Conservation (phyloP, 2,329 filamentous ascomycete genomes). For the Colletotrichum costaricense region DNA sequence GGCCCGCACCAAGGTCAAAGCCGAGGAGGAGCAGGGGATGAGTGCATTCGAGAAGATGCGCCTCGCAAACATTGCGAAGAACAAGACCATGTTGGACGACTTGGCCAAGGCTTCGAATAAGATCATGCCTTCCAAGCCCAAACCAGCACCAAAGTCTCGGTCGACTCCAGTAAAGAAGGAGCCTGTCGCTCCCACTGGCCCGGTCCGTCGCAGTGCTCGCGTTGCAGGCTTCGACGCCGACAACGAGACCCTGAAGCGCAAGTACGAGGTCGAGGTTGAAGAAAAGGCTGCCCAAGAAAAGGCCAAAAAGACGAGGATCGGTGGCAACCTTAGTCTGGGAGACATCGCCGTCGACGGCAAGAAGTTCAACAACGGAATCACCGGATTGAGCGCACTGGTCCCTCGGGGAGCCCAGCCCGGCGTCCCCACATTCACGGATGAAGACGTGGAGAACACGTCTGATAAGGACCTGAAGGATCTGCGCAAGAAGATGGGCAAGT, state of each 20-base stretch:
- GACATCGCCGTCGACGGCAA: constrained; percentile 85
- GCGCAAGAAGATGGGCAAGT: constrained; percentile 78
- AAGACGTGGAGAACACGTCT: constrained; percentile 82
- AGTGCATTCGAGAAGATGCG: constrained; percentile 90
- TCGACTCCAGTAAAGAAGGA: constrained; percentile 57
- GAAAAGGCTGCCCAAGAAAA: constrained; percentile 53
- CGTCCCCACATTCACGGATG: constrained; percentile 85
- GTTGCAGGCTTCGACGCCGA: constrained; percentile 66
- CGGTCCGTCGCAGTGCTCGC: constrained; percentile 68
- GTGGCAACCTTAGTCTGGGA: constrained; percentile 74
- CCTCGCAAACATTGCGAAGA: constrained; percentile 87
- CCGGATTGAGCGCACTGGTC: constrained; percentile 71
- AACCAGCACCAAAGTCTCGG: constrained; percentile 54
- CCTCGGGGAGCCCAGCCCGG: constrained; percentile 80
- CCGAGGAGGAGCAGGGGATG: constrained; percentile 58
- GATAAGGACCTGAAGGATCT: constrained; percentile 80
- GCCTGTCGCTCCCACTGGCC: constrained; percentile 46
- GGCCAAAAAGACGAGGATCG: constrained; percentile 68
- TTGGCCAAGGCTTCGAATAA: constrained; percentile 78
- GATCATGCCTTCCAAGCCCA: constrained; percentile 72
- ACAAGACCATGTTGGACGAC: constrained; percentile 83
- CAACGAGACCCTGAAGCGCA: constrained; percentile 59
- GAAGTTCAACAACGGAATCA: constrained; percentile 76
- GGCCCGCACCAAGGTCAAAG: constrained; percentile 53
- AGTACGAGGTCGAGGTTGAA: constrained; percentile 61